These are phyloP conservation scores for Aegilops speltoides DNA, from an alignment of 176 grass and related monocot genomes.

Conservation along the genomic window DNA sequence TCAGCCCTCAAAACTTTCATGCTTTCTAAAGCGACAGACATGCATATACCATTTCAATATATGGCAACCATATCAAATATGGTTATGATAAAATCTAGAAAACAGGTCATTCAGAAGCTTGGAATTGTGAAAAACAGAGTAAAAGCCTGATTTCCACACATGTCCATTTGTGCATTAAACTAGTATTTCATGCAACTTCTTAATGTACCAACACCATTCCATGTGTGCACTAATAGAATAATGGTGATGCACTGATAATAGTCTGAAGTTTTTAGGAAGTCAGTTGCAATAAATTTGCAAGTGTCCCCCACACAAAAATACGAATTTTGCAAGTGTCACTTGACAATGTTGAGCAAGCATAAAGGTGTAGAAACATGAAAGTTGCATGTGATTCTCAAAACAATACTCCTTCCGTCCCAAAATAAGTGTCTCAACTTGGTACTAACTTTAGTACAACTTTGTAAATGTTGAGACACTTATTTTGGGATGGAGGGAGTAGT, in stretches of 20 bases:
- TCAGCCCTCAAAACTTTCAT: not conserved
- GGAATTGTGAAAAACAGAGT: not conserved
- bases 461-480: too few relatives aligned
- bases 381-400: not conserved
- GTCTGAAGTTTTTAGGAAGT: not conserved
- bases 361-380: not conserved
- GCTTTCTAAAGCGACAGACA: not conserved
- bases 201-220: not conserved
- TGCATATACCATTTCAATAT: not conserved
- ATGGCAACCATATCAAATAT: not conserved
- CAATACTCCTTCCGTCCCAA: too few relatives aligned
- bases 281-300: not conserved
- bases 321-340: not conserved
- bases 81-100: not conserved
- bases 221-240: not conserved
- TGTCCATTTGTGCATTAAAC: not conserved
- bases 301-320: too few relatives aligned
- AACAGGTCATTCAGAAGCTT: not conserved
- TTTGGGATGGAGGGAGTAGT: too few relatives aligned
- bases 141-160: conserved; percentile 4
- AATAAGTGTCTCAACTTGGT: too few relatives aligned
- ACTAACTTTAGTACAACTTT: too few relatives aligned
- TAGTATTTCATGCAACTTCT: not conserved
- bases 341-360: not conserved
- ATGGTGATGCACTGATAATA: not conserved